These are phyloP conservation scores for Wolfiporia cocos DNA, from an alignment of 1,284 basidiomycete species.

Conservation along the genomic window DNA sequence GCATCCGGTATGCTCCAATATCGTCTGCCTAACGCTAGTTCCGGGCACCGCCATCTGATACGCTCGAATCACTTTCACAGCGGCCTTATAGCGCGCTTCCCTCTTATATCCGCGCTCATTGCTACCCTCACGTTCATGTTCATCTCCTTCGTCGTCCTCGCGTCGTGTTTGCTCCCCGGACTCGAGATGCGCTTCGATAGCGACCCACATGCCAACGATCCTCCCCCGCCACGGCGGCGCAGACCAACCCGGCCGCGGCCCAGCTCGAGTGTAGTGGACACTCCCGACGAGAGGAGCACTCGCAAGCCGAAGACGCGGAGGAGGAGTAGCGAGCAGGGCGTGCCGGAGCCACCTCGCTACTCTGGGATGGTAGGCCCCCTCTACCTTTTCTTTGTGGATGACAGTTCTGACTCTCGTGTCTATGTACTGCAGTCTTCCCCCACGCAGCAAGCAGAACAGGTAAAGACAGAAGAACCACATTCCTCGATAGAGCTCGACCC, in stretches of 20 bases:
- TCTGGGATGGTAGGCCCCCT: too few species aligned
- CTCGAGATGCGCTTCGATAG: constrained; percentile 22
- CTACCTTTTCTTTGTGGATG: background rate
- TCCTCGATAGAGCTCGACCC: constrained; percentile 4
- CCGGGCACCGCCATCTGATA: constrained; percentile 8
- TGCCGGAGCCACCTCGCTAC: too few species aligned
- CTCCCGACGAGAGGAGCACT: background rate
- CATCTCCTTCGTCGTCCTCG: constrained; percentile 43
- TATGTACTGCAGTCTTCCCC: background rate
- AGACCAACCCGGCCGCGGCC: constrained; percentile 1
- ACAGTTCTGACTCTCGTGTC: background rate
- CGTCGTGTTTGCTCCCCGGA: constrained; percentile 35
- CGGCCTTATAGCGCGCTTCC: constrained; percentile 65
- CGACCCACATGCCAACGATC: constrained; percentile 2
- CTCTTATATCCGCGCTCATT: constrained; percentile 41
- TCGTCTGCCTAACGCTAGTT: background rate
- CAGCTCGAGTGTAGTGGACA: background rate
- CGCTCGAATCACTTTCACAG: constrained; percentile 35
- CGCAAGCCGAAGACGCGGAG: constrained; percentile 6
- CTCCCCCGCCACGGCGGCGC: constrained; percentile 1
- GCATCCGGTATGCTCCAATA: constrained; percentile 47
- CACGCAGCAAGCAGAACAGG: constrained; percentile 1
- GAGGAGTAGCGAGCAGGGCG: too few species aligned
- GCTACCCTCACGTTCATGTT: constrained; percentile 46
- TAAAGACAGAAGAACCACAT: too few species aligned